A percentile compares a stretch with the other conserved stretches of the same genome.
Conservation (phyloP, 495 filamentous ascomycete genomes). For the Entonaema liquescens region DNA sequence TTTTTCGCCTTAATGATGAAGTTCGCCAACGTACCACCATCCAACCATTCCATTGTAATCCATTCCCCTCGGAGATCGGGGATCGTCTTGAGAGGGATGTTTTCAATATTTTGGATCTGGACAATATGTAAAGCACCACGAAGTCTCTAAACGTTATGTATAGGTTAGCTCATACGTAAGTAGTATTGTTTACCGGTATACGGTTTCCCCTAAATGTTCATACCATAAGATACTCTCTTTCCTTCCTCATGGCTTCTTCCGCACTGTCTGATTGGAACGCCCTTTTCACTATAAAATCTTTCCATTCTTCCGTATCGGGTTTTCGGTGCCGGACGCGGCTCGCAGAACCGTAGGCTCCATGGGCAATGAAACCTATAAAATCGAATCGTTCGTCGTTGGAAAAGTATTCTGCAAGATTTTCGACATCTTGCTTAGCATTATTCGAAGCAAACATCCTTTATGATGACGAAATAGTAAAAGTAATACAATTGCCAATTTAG, state of each 20-base stretch:
- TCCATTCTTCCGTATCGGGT: neutral
- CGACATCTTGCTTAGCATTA: neutral
- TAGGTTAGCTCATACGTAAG: neutral
- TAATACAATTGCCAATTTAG: neutral
- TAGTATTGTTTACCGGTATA: neutral
- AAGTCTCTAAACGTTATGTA: neutral
- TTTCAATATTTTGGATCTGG: neutral
- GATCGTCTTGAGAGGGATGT: neutral
- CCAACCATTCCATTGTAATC: constrained; percentile 20
- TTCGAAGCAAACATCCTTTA: neutral
- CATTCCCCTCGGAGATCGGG: neutral
- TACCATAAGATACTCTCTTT: neutral
- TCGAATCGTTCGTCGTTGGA: neutral
- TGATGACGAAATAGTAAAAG: neutral
- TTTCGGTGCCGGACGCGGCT: constrained; percentile 5
- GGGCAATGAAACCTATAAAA: neutral
- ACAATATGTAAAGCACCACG: constrained; percentile 26
- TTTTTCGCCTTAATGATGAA: neutral
- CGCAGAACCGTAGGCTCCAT: constrained; percentile 7
- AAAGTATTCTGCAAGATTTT: neutral
- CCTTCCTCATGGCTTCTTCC: neutral
- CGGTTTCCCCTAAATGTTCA: neutral
- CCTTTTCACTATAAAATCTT: constrained; percentile 1
- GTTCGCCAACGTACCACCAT: neutral
- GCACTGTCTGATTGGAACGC: neutral